phyloP scores from a whole-genome alignment of 2,329 filamentous ascomycete genomes.

The Paecilomyces variotii region DNA sequence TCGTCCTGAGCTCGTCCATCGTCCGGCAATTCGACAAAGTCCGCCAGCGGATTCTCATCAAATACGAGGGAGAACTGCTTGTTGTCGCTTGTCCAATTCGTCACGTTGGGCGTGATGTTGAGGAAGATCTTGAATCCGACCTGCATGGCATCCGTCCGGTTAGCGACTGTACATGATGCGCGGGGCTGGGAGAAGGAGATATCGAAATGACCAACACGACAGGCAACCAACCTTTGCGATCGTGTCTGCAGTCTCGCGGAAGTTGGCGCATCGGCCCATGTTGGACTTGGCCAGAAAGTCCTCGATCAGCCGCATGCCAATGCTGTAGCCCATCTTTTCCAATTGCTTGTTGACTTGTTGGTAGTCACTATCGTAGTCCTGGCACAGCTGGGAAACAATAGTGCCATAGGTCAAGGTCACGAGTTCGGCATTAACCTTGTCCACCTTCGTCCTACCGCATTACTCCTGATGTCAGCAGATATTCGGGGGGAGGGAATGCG shows the following conservation, averaged over 20 bases:
- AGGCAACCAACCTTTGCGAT: slow-evolving; percentile 65
- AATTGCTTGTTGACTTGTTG: slow-evolving; percentile 93
- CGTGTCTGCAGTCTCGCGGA: slow-evolving; percentile 93
- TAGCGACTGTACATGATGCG: neutral
- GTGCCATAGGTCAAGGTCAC: slow-evolving; percentile 97
- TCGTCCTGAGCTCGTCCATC: slow-evolving; percentile 94
- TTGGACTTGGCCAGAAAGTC: slow-evolving; percentile 96
- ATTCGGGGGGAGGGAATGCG: neutral
- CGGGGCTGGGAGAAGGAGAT: neutral
- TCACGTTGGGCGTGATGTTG: slow-evolving; percentile 87
- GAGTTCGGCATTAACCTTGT: slow-evolving; percentile 96
- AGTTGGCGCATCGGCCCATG: slow-evolving; percentile 81
- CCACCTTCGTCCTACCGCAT: slow-evolving; percentile 68
- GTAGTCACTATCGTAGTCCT: slow-evolving; percentile 93
- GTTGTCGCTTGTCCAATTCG: slow-evolving; percentile 92
- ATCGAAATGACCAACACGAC: neutral
- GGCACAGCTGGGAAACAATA: slow-evolving; percentile 91
- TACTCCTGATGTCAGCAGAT: slow-evolving; percentile 1
- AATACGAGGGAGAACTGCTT: slow-evolving; percentile 96
- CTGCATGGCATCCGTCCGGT: slow-evolving; percentile 40
- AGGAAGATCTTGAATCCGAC: slow-evolving; percentile 99
- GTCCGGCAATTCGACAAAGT: slow-evolving; percentile 95
- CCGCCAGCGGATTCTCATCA: slow-evolving; percentile 91
- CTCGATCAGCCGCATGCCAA: slow-evolving; percentile 88
- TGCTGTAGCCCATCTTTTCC: slow-evolving; percentile 99